Evolutionary conservation across 768 basidiomycete species (phyloP), one percentile per base, ranked within the genome.

Genomic region (Suillus spraguei): DNA sequence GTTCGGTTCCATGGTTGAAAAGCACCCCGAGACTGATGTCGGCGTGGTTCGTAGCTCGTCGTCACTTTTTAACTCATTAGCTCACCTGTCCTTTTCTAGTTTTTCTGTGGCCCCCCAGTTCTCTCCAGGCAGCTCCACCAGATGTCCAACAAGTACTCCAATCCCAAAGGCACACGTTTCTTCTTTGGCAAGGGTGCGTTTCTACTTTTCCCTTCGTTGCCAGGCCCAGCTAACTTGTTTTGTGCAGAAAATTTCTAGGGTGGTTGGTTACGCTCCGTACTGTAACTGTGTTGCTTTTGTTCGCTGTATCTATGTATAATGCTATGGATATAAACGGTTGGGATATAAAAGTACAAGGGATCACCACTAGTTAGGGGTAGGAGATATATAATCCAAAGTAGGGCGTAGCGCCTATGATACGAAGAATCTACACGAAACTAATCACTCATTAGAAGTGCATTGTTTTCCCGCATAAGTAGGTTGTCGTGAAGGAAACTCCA

Each of bases 11-110:
- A 85, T 98, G 61, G 82, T 82, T 2, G 87, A 91, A 70, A 92
- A 90, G 74, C 96, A 97, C 68, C 87, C 90, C 0, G 89, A 92
- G 67, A 91, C 95, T 1, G 95, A 96, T 70, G 87, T 93, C 60
- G 95, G 95, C 59, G 94, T 97, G 73, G 89, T 91, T 72, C 39
- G 69, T 69, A 41, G 8, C 13, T 3, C 16, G 14, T 56, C 33
- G 36, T 28, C 44, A 28, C 22, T 1, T 36, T 11, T 32, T 5
- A 13, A 69, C 20, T 16, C 44, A 35, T 28, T 16, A 14, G 50
- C 8, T 54, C 63, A 61, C 35, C 64, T 79, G 77, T 92, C 33
- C 54, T 6, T 50, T 63, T 60, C 20, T 61, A 82, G 77, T 92
- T 94, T 81, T 97, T 94, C 84, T 97, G 95, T 70, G 95, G 95